Base-by-base conservation (phyloP, 2,329 filamentous ascomycete species). In the Stylonectria norvegica region DNA sequence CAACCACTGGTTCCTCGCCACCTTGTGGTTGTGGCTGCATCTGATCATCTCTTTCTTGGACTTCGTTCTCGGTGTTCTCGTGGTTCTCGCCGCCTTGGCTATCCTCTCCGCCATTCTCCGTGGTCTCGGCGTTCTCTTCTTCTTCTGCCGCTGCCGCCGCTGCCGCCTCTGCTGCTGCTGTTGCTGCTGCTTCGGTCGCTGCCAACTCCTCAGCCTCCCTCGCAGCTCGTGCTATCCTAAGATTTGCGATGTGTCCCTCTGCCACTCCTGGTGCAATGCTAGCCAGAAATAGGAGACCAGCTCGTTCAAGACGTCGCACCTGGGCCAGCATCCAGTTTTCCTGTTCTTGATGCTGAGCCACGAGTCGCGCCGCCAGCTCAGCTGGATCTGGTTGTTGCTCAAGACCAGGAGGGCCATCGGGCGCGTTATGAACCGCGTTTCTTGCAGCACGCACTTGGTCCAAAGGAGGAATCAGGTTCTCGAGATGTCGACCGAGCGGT, bases 221-320 rank as follows among this genome's bases (percentile, higher is more conserved):
- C 49, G 72, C 73, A 3, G 61, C 67, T 34, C 70, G 65, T 25
- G 69, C 72, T 40, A 76, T 74, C 50, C 79, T 76, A 3, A 79
- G 59, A 31, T 76, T 70, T 17, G 73, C 75, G 45, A 85, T 83
- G 46, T 85, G 81, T 34, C 79, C 67, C 61, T 85, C 81, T 1
- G 79, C 79, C 17, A 85, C 72, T 8, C 81, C 81, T 1, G 81
- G 81, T 2, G 80, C 78, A 45, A 85, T 73, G 56, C 81, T 85
- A 15, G 81, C 81, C 16, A 85, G 64, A 53, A 85, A 84, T 17
- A 85, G 65, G 12, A 84, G 69, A 0, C 76, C 69, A 14, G 79
- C 75, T 47, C 81, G 72, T 60, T 85, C 79, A 5, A 78, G 53
- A 9, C 77, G 66, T 41, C 79, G 68, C 5, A 75, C 60, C 40